Base-by-base conservation (phyloP, 306 rosid genomes). In the Quercus dentata region DNA sequence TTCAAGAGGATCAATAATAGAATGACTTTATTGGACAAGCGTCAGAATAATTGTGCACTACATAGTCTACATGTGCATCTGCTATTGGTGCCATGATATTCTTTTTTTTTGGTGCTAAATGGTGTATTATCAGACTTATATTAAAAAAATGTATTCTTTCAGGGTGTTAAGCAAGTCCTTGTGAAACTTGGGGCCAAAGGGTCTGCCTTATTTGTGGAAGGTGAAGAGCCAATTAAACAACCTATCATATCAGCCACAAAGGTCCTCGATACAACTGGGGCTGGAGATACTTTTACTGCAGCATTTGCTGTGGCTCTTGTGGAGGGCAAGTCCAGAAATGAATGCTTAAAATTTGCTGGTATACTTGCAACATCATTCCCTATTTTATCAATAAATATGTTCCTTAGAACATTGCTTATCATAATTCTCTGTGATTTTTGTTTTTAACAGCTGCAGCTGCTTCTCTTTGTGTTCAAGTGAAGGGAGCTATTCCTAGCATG, bases 401-500 rank as follows among this genome's bases (percentile, higher is more conserved):
- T 44, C 59, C 49, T n/a, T 56, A 59, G 49, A 10, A 4, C 30
- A 58, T 31, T 38, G 33, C 41, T 81, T 67, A 73, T 74, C 59
- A 69, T 74, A 46, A 49, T 69, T 56, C 20, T 82, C 28, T 23
- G 17, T 63, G 61, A 56, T 63, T 73, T 64, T 64, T 15, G 71
- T 30, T 44, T 18, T 46, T 4, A 30, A 82, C 89, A 95, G 98
- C 99, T 78, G 98, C 97, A 5, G 99, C 99, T 3, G 97, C 98
- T 54, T 95, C 97, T 80, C 94, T 92, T 10, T 92, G 99, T 85
- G 91, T 95, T 80, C 97, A 91, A 90, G 98, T 92, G 75, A 95
- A 95, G 85, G 99, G 98, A 65, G 98, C 99, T 79, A 90, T 90
- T 86, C 98, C 99, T 31, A 91, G 98, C 88, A 92, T 95, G 97